phyloP scores from a whole-genome alignment of 805 yeast genomes.

The Ogataea siamensis region DNA sequence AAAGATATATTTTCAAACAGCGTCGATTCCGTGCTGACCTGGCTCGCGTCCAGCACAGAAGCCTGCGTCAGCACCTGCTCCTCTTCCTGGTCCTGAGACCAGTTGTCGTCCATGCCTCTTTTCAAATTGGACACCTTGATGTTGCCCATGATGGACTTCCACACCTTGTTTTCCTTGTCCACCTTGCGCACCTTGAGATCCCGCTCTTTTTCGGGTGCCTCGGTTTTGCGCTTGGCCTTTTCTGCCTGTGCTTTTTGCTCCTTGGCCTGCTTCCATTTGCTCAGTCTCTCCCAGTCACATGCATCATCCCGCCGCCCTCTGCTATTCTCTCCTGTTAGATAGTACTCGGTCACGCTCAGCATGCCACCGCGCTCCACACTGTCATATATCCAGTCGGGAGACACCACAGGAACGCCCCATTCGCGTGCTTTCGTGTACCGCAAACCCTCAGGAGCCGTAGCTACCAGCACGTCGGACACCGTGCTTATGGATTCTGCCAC shows the following conservation, averaged over 20 bases:
- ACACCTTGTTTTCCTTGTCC: slow-evolving; percentile 22
- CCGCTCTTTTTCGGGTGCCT: slow-evolving; percentile 18
- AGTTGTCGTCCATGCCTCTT: slow-evolving; percentile 9
- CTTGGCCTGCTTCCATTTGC: slow-evolving; percentile 17
- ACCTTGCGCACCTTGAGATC: slow-evolving; percentile 26
- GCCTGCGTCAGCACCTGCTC: slow-evolving; percentile 1
- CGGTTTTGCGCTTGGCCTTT: background rate
- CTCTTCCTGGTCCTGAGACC: slow-evolving; percentile 14
- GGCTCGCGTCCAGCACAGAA: background rate
- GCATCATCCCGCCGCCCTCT: slow-evolving; percentile 31
- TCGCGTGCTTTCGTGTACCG: slow-evolving; percentile 51
- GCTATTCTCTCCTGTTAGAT: slow-evolving; percentile 25
- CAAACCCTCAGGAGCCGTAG: slow-evolving; percentile 51
- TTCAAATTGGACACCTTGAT: slow-evolving; percentile 14
- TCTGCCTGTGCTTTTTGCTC: slow-evolving; percentile 14
- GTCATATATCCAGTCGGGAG: slow-evolving; percentile 52
- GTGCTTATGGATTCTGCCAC: slow-evolving; percentile 49
- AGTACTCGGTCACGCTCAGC: slow-evolving; percentile 40
- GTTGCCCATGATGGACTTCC: slow-evolving; percentile 29
- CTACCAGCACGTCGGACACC: slow-evolving; percentile 43
- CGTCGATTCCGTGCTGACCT: slow-evolving; percentile 3
- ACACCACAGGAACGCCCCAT: slow-evolving; percentile 55
- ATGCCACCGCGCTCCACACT: slow-evolving; percentile 44
- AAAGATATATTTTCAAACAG: slow-evolving; percentile 23
- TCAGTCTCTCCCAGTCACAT: slow-evolving; percentile 38